A percentile compares a stretch with the other conserved stretches of the same genome.
phyloP scores from a whole-genome alignment of 257 asterid genomes.

The Gentiana straminea region DNA sequence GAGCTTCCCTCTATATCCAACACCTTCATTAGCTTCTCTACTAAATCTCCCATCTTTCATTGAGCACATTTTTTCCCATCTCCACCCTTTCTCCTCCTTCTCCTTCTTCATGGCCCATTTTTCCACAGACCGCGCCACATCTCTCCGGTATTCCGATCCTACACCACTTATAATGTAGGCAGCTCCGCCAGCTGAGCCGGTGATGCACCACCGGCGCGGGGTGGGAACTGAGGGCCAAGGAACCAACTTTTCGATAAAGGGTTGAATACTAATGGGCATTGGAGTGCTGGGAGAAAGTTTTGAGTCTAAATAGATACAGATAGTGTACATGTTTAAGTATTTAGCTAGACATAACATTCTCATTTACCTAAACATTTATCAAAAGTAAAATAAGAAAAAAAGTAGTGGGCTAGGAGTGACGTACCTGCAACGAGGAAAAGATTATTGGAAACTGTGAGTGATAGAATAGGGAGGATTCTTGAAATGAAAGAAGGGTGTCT shows the following conservation, averaged over 20 bases:
- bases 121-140: conserved; percentile 56
- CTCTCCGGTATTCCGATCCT: conserved; percentile 30
- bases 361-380: too few relatives aligned
- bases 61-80: conserved; percentile 16
- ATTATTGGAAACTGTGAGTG: conserved; percentile 25
- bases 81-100: conserved; percentile 39
- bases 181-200: conserved; percentile 23
- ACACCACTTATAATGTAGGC: conserved; percentile 53
- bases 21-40: conserved; percentile 61
- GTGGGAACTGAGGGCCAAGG: conserved; percentile 37
- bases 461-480: conserved; percentile 52
- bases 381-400: too few relatives aligned
- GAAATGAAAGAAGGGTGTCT: conserved; percentile 62
- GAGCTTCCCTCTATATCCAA: conserved; percentile 45
- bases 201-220: conserved; percentile 70
- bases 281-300: conserved; percentile 44
- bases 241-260: conserved; percentile 43
- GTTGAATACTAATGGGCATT: conserved; percentile 42
- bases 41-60: conserved; percentile 55
- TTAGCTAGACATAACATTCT: too few relatives aligned
- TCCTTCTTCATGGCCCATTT: conserved; percentile 42
- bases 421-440: conserved; percentile 45
- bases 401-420: too few relatives aligned
- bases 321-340: too few relatives aligned
- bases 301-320: conserved; percentile 10